These are phyloP conservation scores for Sporothrix sp. DNA, from an alignment of 2,329 filamentous ascomycete genomes.

Conservation along the genomic window DNA sequence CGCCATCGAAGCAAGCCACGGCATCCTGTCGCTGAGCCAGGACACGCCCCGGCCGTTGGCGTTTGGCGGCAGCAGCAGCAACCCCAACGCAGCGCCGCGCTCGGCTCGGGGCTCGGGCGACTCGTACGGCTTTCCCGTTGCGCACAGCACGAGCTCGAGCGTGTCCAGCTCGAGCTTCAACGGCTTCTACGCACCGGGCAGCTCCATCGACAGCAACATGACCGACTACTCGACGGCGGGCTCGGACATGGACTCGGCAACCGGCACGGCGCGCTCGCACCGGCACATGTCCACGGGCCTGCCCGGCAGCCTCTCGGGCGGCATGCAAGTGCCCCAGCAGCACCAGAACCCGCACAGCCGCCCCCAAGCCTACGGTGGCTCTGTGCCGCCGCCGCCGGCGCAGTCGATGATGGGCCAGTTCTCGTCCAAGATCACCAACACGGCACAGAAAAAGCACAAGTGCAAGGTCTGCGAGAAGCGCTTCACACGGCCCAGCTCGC, in stretches of 20 bases:
- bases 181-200: constrained; percentile 79
- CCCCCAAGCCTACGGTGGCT: background rate
- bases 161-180: constrained; percentile 75
- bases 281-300: constrained; percentile 20
- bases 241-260: constrained; percentile 71
- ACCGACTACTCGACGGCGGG: constrained; percentile 56
- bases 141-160: constrained; percentile 78
- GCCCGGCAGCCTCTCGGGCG: constrained; percentile 20
- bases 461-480: constrained; percentile 98
- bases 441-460: constrained; percentile 98
- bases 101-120: constrained; percentile 61
- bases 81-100: background rate
- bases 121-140: constrained; percentile 82
- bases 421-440: constrained; percentile 90
- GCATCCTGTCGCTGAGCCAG: constrained; percentile 93
- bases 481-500: constrained; percentile 84
- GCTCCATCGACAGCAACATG: constrained; percentile 8
- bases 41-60: constrained; percentile 78
- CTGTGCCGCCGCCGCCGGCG: constrained; percentile 60
- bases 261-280: constrained; percentile 24
- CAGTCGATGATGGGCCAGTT: constrained; percentile 99
- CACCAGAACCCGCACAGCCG: constrained; percentile 5
- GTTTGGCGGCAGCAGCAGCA: constrained; percentile 54
- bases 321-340: no score
- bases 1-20: constrained; percentile 82